Percentiles rank a stretch among this genome's conserved stretches.
Evolutionary conservation across 179 eudicot species (phyloP).

Genomic region (Beta lomatogona): DNA sequence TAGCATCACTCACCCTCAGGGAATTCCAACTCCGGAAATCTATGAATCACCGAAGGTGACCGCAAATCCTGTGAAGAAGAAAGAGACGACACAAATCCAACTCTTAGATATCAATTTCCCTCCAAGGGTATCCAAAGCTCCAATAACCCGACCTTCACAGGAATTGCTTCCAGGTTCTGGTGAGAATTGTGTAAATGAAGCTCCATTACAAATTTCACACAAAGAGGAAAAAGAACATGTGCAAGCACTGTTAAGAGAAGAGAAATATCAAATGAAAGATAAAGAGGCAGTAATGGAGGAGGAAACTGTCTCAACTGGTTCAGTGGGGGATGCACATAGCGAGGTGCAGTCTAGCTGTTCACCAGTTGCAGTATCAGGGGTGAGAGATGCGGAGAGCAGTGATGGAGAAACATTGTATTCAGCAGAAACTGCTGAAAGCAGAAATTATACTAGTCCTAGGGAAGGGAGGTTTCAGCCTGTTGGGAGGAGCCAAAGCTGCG

Average conservation of each 20-base stretch:
- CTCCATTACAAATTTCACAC: slow-evolving; percentile 23
- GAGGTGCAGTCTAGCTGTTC: slow-evolving; percentile 75
- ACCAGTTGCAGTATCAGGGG: slow-evolving; percentile 44
- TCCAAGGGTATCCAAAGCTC: slow-evolving; percentile 50
- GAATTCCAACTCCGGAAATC: slow-evolving; percentile 86
- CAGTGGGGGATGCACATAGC: slow-evolving; percentile 63
- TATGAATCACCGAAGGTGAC: slow-evolving; percentile 70
- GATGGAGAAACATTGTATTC: slow-evolving; percentile 96
- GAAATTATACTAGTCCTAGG: slow-evolving; percentile 74
- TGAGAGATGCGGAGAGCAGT: slow-evolving; percentile 62
- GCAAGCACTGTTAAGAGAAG: neutral
- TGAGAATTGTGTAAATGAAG: slow-evolving; percentile 44
- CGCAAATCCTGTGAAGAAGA: slow-evolving; percentile 47
- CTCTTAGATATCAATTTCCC: slow-evolving; percentile 84
- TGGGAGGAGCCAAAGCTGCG: slow-evolving; percentile 97
- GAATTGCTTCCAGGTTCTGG: slow-evolving; percentile 39
- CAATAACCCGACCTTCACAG: slow-evolving; percentile 23
- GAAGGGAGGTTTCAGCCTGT: slow-evolving; percentile 64
- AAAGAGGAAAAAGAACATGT: slow-evolving; percentile 27
- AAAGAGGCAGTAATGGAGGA: slow-evolving; percentile 23
- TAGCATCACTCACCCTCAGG: slow-evolving; percentile 47
- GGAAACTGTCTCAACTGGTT: slow-evolving; percentile 57
- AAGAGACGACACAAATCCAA: slow-evolving; percentile 48
- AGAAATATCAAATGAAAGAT: slow-evolving; percentile 23
- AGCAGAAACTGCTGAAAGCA: slow-evolving; percentile 97